Evolutionary conservation across 257 asterid species (phyloP).

Genomic region (Fraxinus anomala): DNA sequence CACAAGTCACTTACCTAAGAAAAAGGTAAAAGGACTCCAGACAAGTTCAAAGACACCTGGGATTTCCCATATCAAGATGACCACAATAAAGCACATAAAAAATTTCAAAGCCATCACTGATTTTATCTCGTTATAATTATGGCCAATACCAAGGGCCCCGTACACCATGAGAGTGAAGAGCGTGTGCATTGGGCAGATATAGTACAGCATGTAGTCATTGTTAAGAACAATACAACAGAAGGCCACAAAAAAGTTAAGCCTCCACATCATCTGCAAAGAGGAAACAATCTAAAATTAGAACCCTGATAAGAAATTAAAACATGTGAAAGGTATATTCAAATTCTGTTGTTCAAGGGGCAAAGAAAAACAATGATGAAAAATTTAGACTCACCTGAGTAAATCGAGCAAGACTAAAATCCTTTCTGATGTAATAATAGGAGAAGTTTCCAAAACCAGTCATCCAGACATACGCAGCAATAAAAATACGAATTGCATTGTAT

Average conservation of each 20-base stretch:
- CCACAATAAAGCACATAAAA: slow-evolving; percentile 74
- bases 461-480: slow-evolving; percentile 99
- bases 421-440: slow-evolving; percentile 91
- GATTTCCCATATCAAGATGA: slow-evolving; percentile 89
- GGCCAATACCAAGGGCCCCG: slow-evolving; percentile 96
- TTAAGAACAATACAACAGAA: slow-evolving; percentile 86
- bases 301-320: slow-evolving; percentile 7
- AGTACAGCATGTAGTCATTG: slow-evolving; percentile 89
- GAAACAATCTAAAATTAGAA: slow-evolving; percentile 29
- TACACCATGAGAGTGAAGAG: slow-evolving; percentile 97
- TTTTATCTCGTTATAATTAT: slow-evolving; percentile 82
- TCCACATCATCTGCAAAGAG: slow-evolving; percentile 98
- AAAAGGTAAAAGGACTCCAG: slow-evolving; percentile 75
- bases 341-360: slow-evolving; percentile 5
- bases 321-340: slow-evolving; percentile 14
- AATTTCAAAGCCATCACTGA: slow-evolving; percentile 79
- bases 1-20: slow-evolving; percentile 60
- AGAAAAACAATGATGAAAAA: slow-evolving; percentile 2
- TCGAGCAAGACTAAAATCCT: slow-evolving; percentile 89
- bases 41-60: slow-evolving; percentile 87
- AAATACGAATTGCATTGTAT: slow-evolving; percentile 92
- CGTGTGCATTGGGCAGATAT: slow-evolving; percentile 98
- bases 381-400: slow-evolving; percentile 77
- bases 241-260: slow-evolving; percentile 92
- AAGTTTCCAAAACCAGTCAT: slow-evolving; percentile 99